Conservation (phyloP, 768 basidiomycete genomes). For the Daedaleopsis nitida region DNA sequence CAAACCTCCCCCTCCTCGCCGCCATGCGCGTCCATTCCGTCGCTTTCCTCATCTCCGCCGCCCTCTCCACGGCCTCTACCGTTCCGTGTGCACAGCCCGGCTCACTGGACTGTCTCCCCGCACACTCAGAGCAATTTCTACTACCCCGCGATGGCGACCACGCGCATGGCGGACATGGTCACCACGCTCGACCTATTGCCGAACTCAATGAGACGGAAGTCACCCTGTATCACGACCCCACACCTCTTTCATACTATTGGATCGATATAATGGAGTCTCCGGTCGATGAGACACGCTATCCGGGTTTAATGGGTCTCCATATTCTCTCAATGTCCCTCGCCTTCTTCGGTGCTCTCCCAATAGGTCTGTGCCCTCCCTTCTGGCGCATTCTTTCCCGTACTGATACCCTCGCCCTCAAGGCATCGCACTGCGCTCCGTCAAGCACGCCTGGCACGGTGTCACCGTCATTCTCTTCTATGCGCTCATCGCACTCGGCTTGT, state of each 20-base stretch:
- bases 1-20: slow-evolving; percentile 12
- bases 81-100: slow-evolving; percentile 1
- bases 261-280: slow-evolving; percentile 68
- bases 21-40: slow-evolving; percentile 31
- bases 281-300: slow-evolving; percentile 48
- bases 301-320: slow-evolving; percentile 75
- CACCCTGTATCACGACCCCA: slow-evolving; percentile 61
- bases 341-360: slow-evolving; percentile 82
- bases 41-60: slow-evolving; percentile 29
- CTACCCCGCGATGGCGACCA: slow-evolving; percentile 35
- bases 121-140: slow-evolving; percentile 13
- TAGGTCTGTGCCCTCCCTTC: slow-evolving; percentile 50
- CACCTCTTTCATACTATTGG: slow-evolving; percentile 82
- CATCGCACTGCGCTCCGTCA: slow-evolving; percentile 77
- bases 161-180: slow-evolving; percentile 43
- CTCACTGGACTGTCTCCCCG: slow-evolving; percentile 12
- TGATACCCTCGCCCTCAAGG: slow-evolving; percentile 44
- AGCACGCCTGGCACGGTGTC: slow-evolving; percentile 63
- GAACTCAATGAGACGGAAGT: slow-evolving; percentile 81
- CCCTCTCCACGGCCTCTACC: slow-evolving; percentile 17
- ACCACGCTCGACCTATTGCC: slow-evolving; percentile 51
- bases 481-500: slow-evolving; percentile 63
- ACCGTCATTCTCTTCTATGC: slow-evolving; percentile 65
- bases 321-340: slow-evolving; percentile 73
- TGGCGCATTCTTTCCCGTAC: background rate